phyloP scores from a whole-genome alignment of 2,329 filamentous ascomycete species.

The Botrytis pseudocinerea region DNA sequence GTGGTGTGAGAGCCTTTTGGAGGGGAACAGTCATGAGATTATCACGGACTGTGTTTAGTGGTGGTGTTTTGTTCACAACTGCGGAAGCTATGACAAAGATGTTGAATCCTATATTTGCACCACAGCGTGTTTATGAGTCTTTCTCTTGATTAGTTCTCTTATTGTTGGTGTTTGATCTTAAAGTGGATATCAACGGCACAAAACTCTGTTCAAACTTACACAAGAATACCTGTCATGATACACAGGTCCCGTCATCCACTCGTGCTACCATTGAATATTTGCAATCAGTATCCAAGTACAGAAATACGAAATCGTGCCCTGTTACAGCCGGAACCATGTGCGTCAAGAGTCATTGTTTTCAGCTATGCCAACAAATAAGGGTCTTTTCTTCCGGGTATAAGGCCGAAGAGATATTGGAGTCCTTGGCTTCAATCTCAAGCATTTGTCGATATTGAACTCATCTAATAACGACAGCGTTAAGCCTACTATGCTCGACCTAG shows the following conservation, averaged over 20 bases:
- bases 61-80: constrained; percentile 46
- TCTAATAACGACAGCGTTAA: neutral
- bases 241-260: constrained; percentile 2
- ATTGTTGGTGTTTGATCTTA: neutral
- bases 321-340: neutral
- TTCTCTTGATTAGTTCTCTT: neutral
- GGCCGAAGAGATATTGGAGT: neutral
- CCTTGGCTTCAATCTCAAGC: neutral
- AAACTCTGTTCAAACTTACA: neutral
- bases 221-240: constrained; percentile 12
- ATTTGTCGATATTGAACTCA: neutral
- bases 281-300: neutral
- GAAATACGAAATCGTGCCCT: neutral
- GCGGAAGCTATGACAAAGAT: constrained; percentile 30
- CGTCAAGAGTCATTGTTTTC: neutral
- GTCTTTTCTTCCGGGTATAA: neutral
- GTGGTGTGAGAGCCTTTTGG: constrained; percentile 63
- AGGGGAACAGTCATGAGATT: constrained; percentile 68
- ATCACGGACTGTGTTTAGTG: constrained; percentile 62
- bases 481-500: constrained; percentile 17
- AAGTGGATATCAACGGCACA: constrained; percentile 11
- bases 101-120: constrained; percentile 27
- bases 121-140: neutral
- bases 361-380: constrained; percentile 3
- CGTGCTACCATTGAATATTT: neutral